A percentile compares a stretch with the other conserved stretches of the same genome.
phyloP scores from a whole-genome alignment of 768 basidiomycete genomes.

The Boletus huronensis region DNA sequence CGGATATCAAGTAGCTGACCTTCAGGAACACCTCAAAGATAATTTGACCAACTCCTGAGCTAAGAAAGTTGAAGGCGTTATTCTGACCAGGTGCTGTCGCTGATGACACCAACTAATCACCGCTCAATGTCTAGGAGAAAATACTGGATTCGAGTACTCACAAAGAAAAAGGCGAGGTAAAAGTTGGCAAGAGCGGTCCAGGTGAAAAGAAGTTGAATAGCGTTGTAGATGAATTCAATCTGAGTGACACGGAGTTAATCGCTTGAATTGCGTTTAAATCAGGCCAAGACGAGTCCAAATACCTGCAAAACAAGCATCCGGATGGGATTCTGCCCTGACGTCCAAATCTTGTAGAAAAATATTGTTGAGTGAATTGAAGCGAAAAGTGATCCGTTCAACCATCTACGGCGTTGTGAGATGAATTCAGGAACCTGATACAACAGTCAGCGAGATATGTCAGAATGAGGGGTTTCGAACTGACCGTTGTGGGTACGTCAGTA shows the following conservation, averaged over 20 bases:
- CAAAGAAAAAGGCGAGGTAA: constrained; percentile 93
- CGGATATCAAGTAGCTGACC: constrained; percentile 20
- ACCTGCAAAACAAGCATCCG: constrained; percentile 72
- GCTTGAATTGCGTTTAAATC: not conserved
- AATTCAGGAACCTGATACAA: constrained; percentile 72
- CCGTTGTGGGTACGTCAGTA: constrained; percentile 91
- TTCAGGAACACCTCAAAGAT: constrained; percentile 78
- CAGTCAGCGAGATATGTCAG: not conserved
- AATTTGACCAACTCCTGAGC: constrained; percentile 61
- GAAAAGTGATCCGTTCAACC: constrained; percentile 87
- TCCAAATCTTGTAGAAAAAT: constrained; percentile 86
- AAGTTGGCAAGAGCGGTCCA: constrained; percentile 95
- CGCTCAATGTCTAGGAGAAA: constrained; percentile 16
- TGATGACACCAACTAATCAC: constrained; percentile 68
- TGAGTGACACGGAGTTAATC: constrained; percentile 24
- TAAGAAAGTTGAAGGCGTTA: constrained; percentile 84
- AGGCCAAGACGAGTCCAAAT: not conserved
- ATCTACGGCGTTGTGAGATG: constrained; percentile 90
- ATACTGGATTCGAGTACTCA: constrained; percentile 39
- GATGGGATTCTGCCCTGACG: constrained; percentile 86
- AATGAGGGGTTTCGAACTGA: constrained; percentile 25
- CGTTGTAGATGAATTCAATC: constrained; percentile 91
- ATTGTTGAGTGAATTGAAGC: constrained; percentile 91
- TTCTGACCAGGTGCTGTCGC: constrained; percentile 54
- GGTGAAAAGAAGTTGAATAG: constrained; percentile 83